phyloP scores from a whole-genome alignment of 257 asterid species.

The Gynochthodes officinalis region DNA sequence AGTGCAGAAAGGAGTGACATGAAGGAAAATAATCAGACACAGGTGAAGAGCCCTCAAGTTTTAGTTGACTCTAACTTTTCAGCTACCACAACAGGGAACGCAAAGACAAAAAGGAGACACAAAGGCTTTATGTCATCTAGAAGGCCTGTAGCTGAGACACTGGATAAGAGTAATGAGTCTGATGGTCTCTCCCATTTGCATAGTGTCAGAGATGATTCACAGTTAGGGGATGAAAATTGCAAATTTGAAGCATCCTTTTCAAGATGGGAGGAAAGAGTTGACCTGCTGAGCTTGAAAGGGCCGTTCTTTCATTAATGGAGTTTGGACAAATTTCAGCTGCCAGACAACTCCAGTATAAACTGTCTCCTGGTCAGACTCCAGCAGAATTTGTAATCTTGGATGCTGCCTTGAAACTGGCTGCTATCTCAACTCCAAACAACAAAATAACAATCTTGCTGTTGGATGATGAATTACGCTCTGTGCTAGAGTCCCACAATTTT shows the following conservation, averaged over 20 bases:
- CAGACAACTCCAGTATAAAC: constrained; percentile 82
- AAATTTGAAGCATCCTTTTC: constrained; percentile 69
- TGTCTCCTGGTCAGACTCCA: constrained; percentile 74
- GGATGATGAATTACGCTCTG: constrained; percentile 55
- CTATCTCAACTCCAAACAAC: constrained; percentile 65
- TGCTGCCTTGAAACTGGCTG: constrained; percentile 79
- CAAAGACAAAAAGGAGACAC: constrained; percentile 72
- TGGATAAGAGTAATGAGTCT: constrained; percentile 54
- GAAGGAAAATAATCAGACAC: constrained; percentile 62
- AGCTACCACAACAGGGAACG: constrained; percentile 36
- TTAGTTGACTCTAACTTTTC: constrained; percentile 41
- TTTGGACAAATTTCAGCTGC: constrained; percentile 92
- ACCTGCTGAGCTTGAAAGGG: constrained; percentile 80
- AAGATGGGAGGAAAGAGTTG: constrained; percentile 94
- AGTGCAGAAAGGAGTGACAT: constrained; percentile 56
- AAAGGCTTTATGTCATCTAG: constrained; percentile 76
- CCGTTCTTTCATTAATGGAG: constrained; percentile 93
- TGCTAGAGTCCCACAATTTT: constrained; percentile 51
- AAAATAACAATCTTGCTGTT: constrained; percentile 42
- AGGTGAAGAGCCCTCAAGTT: constrained; percentile 45
- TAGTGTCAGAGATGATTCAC: constrained; percentile 57
- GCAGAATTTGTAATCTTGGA: constrained; percentile 69
- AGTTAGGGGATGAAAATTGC: constrained; percentile 54
- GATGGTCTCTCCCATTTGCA: constrained; percentile 36
- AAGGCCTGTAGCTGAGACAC: constrained; percentile 51